These are phyloP conservation scores for Saturnispora hagleri DNA, from an alignment of 805 yeast species.

Conservation along the genomic window DNA sequence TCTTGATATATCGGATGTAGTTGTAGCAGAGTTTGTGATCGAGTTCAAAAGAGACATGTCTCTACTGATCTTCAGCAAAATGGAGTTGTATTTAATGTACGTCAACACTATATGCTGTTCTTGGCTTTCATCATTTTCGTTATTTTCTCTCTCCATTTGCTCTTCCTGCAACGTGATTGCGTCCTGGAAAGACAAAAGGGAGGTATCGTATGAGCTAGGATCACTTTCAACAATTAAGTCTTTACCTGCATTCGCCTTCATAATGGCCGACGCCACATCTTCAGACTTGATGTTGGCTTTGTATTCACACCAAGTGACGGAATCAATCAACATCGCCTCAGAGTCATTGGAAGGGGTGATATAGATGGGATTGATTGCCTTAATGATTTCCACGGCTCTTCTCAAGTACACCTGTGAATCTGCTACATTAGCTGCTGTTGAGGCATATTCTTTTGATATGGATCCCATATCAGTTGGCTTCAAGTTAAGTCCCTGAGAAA, in stretches of 20 bases:
- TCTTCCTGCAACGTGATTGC: slow-evolving; percentile 50
- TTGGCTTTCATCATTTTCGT: slow-evolving; percentile 44
- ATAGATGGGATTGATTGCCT: slow-evolving; percentile 28
- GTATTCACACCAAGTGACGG: slow-evolving; percentile 43
- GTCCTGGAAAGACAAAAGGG: slow-evolving; percentile 60
- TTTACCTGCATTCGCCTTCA: slow-evolving; percentile 30
- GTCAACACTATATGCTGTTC: slow-evolving; percentile 68
- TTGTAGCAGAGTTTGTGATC: slow-evolving; percentile 25
- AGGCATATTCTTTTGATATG: slow-evolving; percentile 32
- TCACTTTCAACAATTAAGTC: slow-evolving; percentile 27
- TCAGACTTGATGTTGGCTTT: slow-evolving; percentile 59
- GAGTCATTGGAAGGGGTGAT: slow-evolving; percentile 24
- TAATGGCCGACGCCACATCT: slow-evolving; percentile 55
- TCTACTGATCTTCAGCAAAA: slow-evolving; percentile 62
- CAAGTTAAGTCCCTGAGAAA: slow-evolving; percentile 22
- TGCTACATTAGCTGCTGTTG: slow-evolving; percentile 17
- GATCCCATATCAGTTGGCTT: slow-evolving; percentile 41
- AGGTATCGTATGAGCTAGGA: slow-evolving; percentile 44
- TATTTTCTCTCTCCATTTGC: slow-evolving; percentile 42
- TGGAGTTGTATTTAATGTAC: slow-evolving; percentile 58
- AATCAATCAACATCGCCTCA: slow-evolving; percentile 18
- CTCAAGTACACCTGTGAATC: slow-evolving; percentile 27
- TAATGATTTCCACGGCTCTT: slow-evolving; percentile 31
- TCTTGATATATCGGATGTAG: slow-evolving; percentile 15
- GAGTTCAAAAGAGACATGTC: slow-evolving; percentile 39